Percentiles rank a stretch among this genome's conserved stretches.
Conservation (phyloP, 2,329 filamentous ascomycete species). For the Colletotrichum echinochloae region DNA sequence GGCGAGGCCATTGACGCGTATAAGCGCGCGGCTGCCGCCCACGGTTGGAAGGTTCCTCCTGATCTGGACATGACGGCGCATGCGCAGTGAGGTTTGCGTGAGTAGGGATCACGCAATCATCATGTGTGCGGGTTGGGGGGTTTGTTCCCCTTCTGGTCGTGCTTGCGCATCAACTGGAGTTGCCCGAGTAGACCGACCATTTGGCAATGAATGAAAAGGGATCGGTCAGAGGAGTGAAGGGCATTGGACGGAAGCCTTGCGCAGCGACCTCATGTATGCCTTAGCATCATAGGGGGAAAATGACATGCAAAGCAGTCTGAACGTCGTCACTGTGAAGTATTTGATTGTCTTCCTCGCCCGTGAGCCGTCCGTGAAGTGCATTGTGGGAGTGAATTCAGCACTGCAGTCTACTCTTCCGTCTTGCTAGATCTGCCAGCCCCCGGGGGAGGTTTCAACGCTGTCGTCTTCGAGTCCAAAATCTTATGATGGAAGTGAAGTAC, state of each 20-base stretch:
- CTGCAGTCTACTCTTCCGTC: too few relatives aligned
- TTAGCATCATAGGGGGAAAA: not conserved
- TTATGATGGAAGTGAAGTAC: too few relatives aligned
- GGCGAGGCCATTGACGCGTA: conserved; percentile 81
- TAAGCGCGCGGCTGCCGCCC: conserved; percentile 61
- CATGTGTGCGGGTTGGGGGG: too few relatives aligned
- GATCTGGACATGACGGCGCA: conserved; percentile 66
- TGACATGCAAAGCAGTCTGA: not conserved
- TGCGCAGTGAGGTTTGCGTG: conserved; percentile 25
- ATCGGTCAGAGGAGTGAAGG: not conserved
- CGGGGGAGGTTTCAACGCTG: too few relatives aligned
- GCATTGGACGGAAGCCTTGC: too few relatives aligned
- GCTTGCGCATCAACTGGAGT: not conserved
- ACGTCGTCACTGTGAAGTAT: not conserved
- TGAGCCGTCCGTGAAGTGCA: not conserved
- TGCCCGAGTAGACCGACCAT: not conserved
- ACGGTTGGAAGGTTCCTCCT: conserved; percentile 79
- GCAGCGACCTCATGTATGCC: too few relatives aligned
- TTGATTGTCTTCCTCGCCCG: not conserved
- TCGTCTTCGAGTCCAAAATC: too few relatives aligned
- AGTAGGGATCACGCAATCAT: too few relatives aligned
- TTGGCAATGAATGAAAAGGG: not conserved
- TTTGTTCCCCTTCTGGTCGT: too few relatives aligned
- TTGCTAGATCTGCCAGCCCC: too few relatives aligned
- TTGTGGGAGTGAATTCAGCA: too few relatives aligned